Base-by-base conservation (phyloP, 306 rosid species). In the Malus sieversii region DNA sequence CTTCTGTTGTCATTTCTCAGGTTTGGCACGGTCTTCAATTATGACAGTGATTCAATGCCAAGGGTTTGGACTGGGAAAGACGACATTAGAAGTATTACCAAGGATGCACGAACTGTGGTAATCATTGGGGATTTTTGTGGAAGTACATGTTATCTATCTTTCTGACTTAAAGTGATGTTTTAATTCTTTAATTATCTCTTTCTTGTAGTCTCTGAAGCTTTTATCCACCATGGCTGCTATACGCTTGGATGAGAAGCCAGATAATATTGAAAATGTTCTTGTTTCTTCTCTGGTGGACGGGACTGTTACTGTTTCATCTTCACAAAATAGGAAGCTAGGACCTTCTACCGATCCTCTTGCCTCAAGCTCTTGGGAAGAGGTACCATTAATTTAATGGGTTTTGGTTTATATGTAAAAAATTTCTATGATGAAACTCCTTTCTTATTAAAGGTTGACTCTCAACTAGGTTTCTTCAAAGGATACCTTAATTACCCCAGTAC, bases 301-400 rank as follows among this genome's bases (percentile, higher is more conserved):
- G 66, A 52, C 90, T 63, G 74, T 58, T 75, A 58, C 84, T 80
- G 82, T 65, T 76, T 33, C 86, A 73, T 83, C 92, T 75, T 71
- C 85, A 10, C 88, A 87, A 73, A 51, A 76, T 82, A 75, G 59
- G 78, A 88, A 72, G n/a, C 55, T 66, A 45, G 83, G 74, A 75
- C 77, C 83, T 77, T 61, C 88, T 67, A 30, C 79, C 4, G 95
- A 94, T 77, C 88, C 92, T 70, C 87, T 94, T 82, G 96, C 96
- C 74, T 80, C 96, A 44, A 94, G 93, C 88, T 82, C 90, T 10
- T 94, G 98, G 98, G 94, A 90, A 76, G 88, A 87, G 98, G 98
- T 94, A 94, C 66, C 68, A 44, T 74, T 48, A 16, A 16, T 48
- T 52, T 14, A 42, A 35, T 75, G 78, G 25, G 32, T 77, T 70